Conservation (phyloP, 2,329 filamentous ascomycete genomes). For the Plectosphaerella cucumerina region DNA sequence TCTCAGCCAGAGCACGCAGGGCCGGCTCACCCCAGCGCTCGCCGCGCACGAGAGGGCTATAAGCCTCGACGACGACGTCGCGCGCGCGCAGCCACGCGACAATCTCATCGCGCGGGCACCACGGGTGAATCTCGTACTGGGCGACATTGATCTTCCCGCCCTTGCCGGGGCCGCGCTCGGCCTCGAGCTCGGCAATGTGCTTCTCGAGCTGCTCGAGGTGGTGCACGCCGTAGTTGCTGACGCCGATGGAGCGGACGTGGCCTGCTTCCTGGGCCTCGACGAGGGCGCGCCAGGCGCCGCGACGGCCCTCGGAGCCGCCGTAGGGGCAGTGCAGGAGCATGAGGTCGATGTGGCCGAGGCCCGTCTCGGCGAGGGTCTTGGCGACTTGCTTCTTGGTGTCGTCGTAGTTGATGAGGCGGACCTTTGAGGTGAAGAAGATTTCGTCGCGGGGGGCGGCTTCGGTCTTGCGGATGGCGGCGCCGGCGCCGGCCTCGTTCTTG, state of each 20-base stretch:
- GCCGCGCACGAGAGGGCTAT: conserved; percentile 59
- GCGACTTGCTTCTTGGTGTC: conserved; percentile 60
- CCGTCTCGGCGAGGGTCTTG: conserved; percentile 56
- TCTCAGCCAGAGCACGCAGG: conserved; percentile 61
- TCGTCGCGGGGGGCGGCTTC: conserved; percentile 39
- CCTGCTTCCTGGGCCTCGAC: conserved; percentile 60
- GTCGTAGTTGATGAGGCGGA: conserved; percentile 51
- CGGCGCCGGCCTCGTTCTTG: conserved; percentile 45
- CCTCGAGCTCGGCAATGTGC: conserved; percentile 58
- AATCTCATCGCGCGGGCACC: conserved; percentile 77
- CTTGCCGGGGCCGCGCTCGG: conserved; percentile 55
- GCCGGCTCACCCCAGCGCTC: conserved; percentile 66
- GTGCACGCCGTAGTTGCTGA: conserved; percentile 63
- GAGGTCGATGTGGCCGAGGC: conserved; percentile 64
- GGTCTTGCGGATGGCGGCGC: conserved; percentile 35
- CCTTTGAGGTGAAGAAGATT: conserved; percentile 54
- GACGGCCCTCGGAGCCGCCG: conserved; percentile 50
- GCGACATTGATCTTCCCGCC: conserved; percentile 75
- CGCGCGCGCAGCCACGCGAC: conserved; percentile 68
- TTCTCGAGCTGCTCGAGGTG: conserved; percentile 57
- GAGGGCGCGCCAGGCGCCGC: conserved; percentile 57
- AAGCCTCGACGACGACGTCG: conserved; percentile 59
- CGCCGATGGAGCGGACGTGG: conserved; percentile 56
- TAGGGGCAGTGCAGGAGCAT: conserved; percentile 60
- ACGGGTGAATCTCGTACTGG: conserved; percentile 88